A percentile compares a stretch with the other conserved stretches of the same genome.
phyloP scores from a whole-genome alignment of 164 flowering plant genomes.

The Paratinospora sagittata region DNA sequence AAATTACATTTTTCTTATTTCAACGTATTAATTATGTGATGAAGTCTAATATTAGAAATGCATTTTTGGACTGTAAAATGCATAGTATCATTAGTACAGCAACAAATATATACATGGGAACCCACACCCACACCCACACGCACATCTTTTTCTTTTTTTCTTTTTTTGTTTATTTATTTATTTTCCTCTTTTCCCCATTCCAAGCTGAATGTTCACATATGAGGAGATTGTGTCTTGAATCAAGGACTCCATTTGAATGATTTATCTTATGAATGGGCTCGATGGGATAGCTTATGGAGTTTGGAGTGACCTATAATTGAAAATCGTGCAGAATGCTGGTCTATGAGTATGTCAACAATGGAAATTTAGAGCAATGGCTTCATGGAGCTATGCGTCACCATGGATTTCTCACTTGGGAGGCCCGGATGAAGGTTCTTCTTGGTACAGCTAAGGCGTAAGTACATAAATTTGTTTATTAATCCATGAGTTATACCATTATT shows the following conservation, averaged over 20 bases:
- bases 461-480: background rate
- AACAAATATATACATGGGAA: no score
- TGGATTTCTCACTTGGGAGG: slow-evolving; percentile 90
- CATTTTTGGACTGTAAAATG: no score
- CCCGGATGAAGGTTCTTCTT: slow-evolving; percentile 69
- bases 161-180: no score
- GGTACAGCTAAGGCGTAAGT: slow-evolving; percentile 96
- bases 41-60: no score
- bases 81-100: no score
- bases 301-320: background rate
- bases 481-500: background rate
- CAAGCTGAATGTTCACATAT: background rate
- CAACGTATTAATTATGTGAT: no score
- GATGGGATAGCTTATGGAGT: background rate
- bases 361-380: slow-evolving; percentile 87
- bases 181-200: background rate
- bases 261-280: background rate
- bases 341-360: slow-evolving; percentile 87
- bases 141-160: no score
- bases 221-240: background rate
- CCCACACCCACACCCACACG: no score
- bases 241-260: background rate
- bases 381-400: slow-evolving; percentile 75
- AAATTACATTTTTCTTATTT: no score
- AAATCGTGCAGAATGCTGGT: slow-evolving; percentile 56